A percentile compares a stretch with the other conserved stretches of the same genome.
Conservation (phyloP, 139 green algal genomes). For the Tetraselmis chui region DNA sequence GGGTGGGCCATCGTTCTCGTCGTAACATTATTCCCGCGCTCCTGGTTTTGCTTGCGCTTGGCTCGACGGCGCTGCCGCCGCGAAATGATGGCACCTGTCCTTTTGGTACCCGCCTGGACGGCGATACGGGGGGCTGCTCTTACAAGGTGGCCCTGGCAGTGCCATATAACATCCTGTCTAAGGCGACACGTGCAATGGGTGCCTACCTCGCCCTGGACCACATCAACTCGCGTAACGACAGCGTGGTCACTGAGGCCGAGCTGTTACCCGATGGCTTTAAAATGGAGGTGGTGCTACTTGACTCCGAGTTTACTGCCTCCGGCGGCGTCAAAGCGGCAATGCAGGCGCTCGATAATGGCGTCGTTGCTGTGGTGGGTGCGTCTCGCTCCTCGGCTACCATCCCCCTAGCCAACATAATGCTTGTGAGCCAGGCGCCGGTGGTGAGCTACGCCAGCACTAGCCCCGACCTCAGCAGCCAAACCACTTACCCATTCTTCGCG, state of each 20-base stretch:
- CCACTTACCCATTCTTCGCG: constrained; percentile 2
- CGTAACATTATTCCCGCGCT: too few species aligned
- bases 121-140: neutral
- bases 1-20: too few species aligned
- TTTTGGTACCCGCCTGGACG: neutral
- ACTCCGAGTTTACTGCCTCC: neutral
- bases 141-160: neutral
- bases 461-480: neutral
- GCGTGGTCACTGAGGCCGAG: neutral
- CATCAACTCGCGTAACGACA: neutral
- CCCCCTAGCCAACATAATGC: neutral
- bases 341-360: neutral
- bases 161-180: neutral
- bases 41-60: too few species aligned
- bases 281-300: neutral
- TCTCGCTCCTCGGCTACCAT: neutral
- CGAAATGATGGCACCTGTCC: too few species aligned
- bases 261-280: neutral
- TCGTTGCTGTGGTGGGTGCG: neutral
- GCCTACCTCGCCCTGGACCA: neutral
- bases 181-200: neutral
- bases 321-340: neutral
- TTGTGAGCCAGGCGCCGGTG: neutral
- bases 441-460: neutral
- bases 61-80: too few species aligned